Base-by-base conservation (phyloP, 2,329 filamentous ascomycete species). In the Exophiala xenobiotica region DNA sequence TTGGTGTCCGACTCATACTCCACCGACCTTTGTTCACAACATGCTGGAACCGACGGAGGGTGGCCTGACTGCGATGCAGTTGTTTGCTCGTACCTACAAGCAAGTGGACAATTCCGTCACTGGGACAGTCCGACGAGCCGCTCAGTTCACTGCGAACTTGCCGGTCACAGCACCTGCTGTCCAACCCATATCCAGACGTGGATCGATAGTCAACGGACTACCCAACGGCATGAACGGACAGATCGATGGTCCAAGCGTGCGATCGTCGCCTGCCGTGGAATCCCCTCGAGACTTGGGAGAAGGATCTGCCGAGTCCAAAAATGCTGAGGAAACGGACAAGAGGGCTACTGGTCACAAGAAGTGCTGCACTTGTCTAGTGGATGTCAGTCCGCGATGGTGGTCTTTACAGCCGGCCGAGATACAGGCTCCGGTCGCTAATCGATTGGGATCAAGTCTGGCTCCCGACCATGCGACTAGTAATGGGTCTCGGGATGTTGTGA, bases 71-170 rank as follows among this genome's bases (percentile, higher is more conserved):
- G 90, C 88, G 7, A 73, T 99, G 43, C 90, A 96, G 67, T 77
- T 95, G 20, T 99, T 88, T 67, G 88, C 87, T 38, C 86, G 86
- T 60, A 90, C 86, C 51, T 96, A 90, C 75, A 99, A 99, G 70
- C 92, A 97, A 70, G 92, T 93, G 6, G 93, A 99, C 66, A 79
- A 92, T 33, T 83, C 88, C 2, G 74, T 96, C 61, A 96, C 91
- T 2, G 93, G 93, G 22, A 96, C 92, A 14, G 89, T 93, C 18
- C 86, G 93, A 48, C 96, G 96, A 70, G 92, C 93, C 18, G 93
- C 89, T 53, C 79, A 93, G 66, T 64, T 74, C 65, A 65, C 73
- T 62, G 62, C 72, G 62, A 61, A 73, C 60, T 63, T 68, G 55
- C 44, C 67, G 19, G 61, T 65, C 14, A 56, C 65, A 29, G 63